These are phyloP conservation scores for Ustilago crameri DNA, from an alignment of 1,284 basidiomycete genomes.

Conservation along the genomic window DNA sequence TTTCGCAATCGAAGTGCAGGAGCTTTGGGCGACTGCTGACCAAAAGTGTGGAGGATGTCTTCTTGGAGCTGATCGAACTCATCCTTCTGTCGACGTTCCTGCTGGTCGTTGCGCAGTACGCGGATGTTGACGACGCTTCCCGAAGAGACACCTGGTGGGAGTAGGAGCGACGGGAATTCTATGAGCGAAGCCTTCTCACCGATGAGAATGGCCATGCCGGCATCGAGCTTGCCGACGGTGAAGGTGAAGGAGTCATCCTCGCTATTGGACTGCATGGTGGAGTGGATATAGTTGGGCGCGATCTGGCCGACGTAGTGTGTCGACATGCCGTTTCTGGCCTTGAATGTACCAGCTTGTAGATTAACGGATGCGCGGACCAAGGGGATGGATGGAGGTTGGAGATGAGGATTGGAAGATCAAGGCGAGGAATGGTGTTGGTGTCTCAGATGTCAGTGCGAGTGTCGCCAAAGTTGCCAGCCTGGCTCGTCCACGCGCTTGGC, in stretches of 20 bases:
- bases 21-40: slow-evolving; percentile 55
- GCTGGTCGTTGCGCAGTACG: slow-evolving; percentile 60
- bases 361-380: neutral
- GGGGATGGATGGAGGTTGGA: neutral
- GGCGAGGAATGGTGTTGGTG: slow-evolving; percentile 7
- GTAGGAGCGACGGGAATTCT: slow-evolving; percentile 66
- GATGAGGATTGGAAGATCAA: neutral
- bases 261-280: slow-evolving; percentile 40
- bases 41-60: slow-evolving; percentile 64
- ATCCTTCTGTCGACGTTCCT: slow-evolving; percentile 56
- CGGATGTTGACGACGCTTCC: slow-evolving; percentile 66
- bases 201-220: slow-evolving; percentile 67
- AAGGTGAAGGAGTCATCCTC: slow-evolving; percentile 58
- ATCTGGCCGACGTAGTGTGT: slow-evolving; percentile 55
- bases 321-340: slow-evolving; percentile 21
- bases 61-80: slow-evolving; percentile 65
- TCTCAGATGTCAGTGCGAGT: neutral
- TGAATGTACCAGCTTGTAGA: neutral
- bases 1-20: slow-evolving; percentile 60
- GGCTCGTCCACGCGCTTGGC: slow-evolving; percentile 11
- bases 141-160: slow-evolving; percentile 60
- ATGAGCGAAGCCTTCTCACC: slow-evolving; percentile 67
- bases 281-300: slow-evolving; percentile 54
- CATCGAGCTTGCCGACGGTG: slow-evolving; percentile 67
- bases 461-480: neutral